These are phyloP conservation scores for Globisporangium spiculum DNA, from an alignment of 352 stramenopile species.

Conservation along the genomic window DNA sequence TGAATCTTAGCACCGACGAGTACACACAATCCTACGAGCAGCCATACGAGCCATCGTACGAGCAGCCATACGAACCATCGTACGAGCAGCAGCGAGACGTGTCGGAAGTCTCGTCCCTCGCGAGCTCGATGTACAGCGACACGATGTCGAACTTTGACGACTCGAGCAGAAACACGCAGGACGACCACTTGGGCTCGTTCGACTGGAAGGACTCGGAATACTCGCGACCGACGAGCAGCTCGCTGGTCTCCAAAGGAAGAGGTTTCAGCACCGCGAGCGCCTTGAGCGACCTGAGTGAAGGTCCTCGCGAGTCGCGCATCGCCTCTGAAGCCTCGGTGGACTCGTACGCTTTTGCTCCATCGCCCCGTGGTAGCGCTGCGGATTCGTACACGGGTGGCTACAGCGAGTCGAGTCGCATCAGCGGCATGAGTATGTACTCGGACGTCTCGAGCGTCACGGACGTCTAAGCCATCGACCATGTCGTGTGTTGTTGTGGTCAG, in stretches of 20 bases:
- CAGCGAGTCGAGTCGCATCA: conserved; percentile 52
- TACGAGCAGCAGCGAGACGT: conserved; percentile 27
- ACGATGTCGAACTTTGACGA: conserved; percentile 60
- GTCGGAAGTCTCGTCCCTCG: conserved; percentile 45
- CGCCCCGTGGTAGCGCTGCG: conserved; percentile 38
- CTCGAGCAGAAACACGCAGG: conserved; percentile 32
- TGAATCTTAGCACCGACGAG: conserved; percentile 28
- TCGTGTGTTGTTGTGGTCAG: background rate
- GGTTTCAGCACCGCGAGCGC: conserved; percentile 46
- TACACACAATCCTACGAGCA: conserved; percentile 11
- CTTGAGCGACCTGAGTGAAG: conserved; percentile 37
- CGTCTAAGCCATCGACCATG: background rate
- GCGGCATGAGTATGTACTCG: conserved; percentile 45
- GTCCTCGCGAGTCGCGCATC: conserved; percentile 36
- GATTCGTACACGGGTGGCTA: conserved; percentile 75
- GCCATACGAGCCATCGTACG: background rate
- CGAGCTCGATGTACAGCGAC: conserved; percentile 36
- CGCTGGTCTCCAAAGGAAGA: conserved; percentile 24
- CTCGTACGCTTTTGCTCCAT: conserved; percentile 67
- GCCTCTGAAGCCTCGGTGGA: conserved; percentile 69
- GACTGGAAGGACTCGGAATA: conserved; percentile 52
- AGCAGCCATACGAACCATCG: background rate
- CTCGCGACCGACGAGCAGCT: conserved; percentile 25
- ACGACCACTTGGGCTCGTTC: conserved; percentile 39
- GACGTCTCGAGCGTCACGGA: conserved; percentile 16